Base-by-base conservation (phyloP, 495 filamentous ascomycete genomes). In the Penicillium paradoxum region DNA sequence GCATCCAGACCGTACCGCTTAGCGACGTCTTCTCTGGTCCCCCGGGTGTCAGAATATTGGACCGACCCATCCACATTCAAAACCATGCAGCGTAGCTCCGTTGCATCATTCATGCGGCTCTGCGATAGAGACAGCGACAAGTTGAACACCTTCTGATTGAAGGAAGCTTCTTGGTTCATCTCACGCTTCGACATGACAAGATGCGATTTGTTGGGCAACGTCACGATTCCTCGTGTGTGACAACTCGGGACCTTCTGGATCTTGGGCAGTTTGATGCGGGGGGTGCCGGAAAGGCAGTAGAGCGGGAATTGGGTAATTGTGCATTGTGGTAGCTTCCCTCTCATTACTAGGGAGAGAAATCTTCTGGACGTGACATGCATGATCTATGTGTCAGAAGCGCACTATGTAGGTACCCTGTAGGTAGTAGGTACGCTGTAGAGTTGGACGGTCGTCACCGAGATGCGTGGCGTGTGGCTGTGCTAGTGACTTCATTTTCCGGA, bases 21-120 rank as follows among this genome's bases (percentile, higher is more conserved):
- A 1, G 59, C 58, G 2, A 69, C 42, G 5, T 51, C 49, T 1
- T 59, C 56, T 41, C 67, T 69, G 3, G 64, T 69, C 7, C 49
- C 49, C 9, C 39, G 39, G 10, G 34, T 22, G 1, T 43, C 29
- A 7, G 32, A 52, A 27, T 37, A 9, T 14, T 34, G 34, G 22
- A 43, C 49, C 6, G 25, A 43, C 6, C 53, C 45, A 18, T 50
- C 45, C 7, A 42, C 45, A 18, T 56, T 37, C 21, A 60, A 58
- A 0, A 56, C n/a, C 24, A 56, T 54, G 29, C 55, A 58, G 9
- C 33, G 46, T 8, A 64, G 27, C 27, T 64, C 61, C 4, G 57
- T 60, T 0, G 58, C 38, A 2, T 59, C 61, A 29, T 64, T 64
- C 58, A 64, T 58, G 9, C 55, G 62, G 24, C 56, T 60, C 1